Base-by-base conservation (phyloP, 2,329 filamentous ascomycete species). In the Fusarium xyrophilum region DNA sequence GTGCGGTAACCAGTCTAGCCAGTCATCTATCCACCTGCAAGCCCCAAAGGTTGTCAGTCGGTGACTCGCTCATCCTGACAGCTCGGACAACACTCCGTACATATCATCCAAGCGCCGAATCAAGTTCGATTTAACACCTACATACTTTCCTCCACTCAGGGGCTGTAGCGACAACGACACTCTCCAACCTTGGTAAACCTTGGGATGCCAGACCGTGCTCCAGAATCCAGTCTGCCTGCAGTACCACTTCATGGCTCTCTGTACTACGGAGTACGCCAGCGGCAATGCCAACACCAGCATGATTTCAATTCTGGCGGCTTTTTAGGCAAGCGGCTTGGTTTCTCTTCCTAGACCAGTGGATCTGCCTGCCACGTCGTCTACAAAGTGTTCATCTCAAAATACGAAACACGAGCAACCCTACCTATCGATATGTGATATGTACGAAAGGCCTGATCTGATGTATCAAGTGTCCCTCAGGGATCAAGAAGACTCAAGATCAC, bases 321-420 rank as follows among this genome's bases (percentile, higher is more conserved):
- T 48, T 48, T 12, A 40, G 53, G 40, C 60, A 60, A 39, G 23
- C 38, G 46, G 61, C 47, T 55, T 42, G 43, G 46, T 50, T 63
- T 63, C 39, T 55, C 57, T 43, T 35, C 52, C 40, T 28, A 17
- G 52, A 21, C 32, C 54, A 60, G 66, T 54, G 56, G 65, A 48
- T 65, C 60, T 52, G 59, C 40, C 63, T 67, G 67, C 70, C 70
- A 73, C 63, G 70, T 73, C 66, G 68, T 61, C 67, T 58, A 40
- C 36, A 44, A 27, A 2, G 19, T 43, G 39, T 57, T 59, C 51
- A 59, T 54, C 63, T 63, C 66, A 27, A 65, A 67, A 62, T 65
- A 32, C 50, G 51, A 67, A 68, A 62, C 56, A 65, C 54, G 35
- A 32, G 30, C 27, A 46, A 30, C 27, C 43, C 21, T 30, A 30